Evolutionary conservation across 2,329 filamentous ascomycete species (phyloP), one percentile per base, ranked within the genome.

Genomic region (Sarocladiaceae sp.): DNA sequence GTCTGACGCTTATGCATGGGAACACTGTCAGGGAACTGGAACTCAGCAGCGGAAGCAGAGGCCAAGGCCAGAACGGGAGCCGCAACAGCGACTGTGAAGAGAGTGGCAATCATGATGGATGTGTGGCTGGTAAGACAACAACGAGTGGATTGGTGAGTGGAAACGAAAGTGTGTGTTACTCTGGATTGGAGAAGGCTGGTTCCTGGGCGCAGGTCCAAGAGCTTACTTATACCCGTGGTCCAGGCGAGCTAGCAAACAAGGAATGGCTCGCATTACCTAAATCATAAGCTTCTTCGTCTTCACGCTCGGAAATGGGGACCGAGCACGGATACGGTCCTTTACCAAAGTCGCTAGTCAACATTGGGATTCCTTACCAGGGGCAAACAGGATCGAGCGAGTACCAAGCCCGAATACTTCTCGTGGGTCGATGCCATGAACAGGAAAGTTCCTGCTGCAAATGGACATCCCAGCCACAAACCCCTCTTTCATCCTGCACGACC

Each of bases 1-100:
- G 69, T 69, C 58, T 76, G 73, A n/a, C 74, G 72, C 57, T 66
- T 70, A 50, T 67, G 53, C n/a, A 76, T 58, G n/a, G 61, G 60
- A 28, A 67, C 62, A 15, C 54, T 49, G 36, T 58, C 64, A 15
- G 61, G 64, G 56, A 63, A 66, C 50, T 61, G 54, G 56, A 63
- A 62, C 36, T 54, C 59, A 12, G 40, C 55, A 36, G 59, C 53
- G 23, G 54, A 50, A 25, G 55, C 50, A 12, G 53, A 51, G 42
- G 58, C 62, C 4, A 56, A 52, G 50, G 55, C 64, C 44, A 62
- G 35, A 18, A 36, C 61, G 33, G 25, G 64, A 61, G 61, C 60
- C 62, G n/a, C 44, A 26, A 68, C 53, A 36, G 60, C 56, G 51
- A 65, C 47, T 48, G 59, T 47, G 36, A 58, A 57, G 22, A 59